Base-by-base conservation (phyloP, 495 filamentous ascomycete genomes). In the Lasiosphaeria ovina region DNA sequence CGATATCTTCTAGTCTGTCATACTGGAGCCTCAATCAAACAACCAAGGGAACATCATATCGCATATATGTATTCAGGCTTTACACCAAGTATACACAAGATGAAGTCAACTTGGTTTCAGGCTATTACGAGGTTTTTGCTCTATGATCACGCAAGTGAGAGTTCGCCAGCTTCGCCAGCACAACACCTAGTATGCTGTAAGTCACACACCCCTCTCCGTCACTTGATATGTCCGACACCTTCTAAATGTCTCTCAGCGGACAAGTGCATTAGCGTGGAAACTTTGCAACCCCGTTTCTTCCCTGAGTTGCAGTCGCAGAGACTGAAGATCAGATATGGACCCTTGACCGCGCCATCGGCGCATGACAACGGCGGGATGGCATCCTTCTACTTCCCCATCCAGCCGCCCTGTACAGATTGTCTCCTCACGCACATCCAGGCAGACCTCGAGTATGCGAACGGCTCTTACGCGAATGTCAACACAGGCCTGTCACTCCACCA, bases 381-480 rank as follows among this genome's bases (percentile, higher is more conserved):
- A 42, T 53, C 48, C n/a, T 67, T 57, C 56, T 44, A 34, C 36
- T 42, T 57, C 34, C 40, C 55, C 0, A 57, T 61, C 11, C 11
- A 51, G 0, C 35, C 61, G 7, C 72, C 72, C 6, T 75, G 72
- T 59, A 54, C 36, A 0, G 60, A 70, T 33, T 75, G 72, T 36
- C 32, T 62, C 4, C 42, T 73, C 33, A 70, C 69, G 6, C 44
- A 58, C 17, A 59, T 66, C 16, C 51, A 59, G 36, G 62, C 59
- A 32, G 59, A 38, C 31, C 56, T 74, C 11, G 61, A 73, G 54
- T 69, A 69, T 48, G n/a, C 64, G 14, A 52, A 70, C 47, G 71
- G 71, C 4, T 55, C 59, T 11, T 17, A 17, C 4, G 66, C 68
- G 24, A 74, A 74, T 55, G 57, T 61, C 47, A 63, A 71, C 54